Percentiles rank a stretch among this genome's conserved stretches.
Conservation (phyloP, 1,284 basidiomycete species). For the Coriolopsis trogii region DNA sequence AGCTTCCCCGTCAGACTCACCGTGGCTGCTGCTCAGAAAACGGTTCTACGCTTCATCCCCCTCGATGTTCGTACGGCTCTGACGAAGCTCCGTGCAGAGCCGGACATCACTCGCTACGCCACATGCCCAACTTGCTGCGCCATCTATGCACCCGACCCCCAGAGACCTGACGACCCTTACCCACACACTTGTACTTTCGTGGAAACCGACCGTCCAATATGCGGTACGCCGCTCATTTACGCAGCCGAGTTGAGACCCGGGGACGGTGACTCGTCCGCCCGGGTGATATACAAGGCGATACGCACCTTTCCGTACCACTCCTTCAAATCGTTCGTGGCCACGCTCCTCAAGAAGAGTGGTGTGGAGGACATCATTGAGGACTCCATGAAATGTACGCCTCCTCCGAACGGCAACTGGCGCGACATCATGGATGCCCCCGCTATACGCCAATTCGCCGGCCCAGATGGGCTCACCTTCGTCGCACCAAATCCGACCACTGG, state of each 20-base stretch:
- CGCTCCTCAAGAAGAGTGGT: neutral
- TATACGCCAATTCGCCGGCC: constrained; percentile 6
- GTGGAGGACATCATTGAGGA: neutral
- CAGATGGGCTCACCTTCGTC: constrained; percentile 3
- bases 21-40: neutral
- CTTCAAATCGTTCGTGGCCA: constrained; percentile 1
- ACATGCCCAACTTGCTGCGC: constrained; percentile 9
- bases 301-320: constrained; percentile 1
- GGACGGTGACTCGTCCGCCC: neutral
- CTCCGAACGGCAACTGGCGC: neutral
- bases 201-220: neutral
- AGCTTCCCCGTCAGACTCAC: neutral
- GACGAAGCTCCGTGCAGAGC: constrained; percentile 2
- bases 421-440: constrained; percentile 13
- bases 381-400: neutral
- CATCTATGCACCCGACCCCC: constrained; percentile 1
- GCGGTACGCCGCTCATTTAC: neutral
- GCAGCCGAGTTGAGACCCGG: neutral
- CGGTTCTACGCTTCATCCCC: constrained; percentile 3
- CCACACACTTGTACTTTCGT: neutral
- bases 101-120: constrained; percentile 5
- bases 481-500: neutral
- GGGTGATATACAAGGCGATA: neutral
- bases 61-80: constrained; percentile 10
- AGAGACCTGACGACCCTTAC: neutral